phyloP scores from a whole-genome alignment of 805 yeast species.

The Suhomyces xylopsoci region DNA sequence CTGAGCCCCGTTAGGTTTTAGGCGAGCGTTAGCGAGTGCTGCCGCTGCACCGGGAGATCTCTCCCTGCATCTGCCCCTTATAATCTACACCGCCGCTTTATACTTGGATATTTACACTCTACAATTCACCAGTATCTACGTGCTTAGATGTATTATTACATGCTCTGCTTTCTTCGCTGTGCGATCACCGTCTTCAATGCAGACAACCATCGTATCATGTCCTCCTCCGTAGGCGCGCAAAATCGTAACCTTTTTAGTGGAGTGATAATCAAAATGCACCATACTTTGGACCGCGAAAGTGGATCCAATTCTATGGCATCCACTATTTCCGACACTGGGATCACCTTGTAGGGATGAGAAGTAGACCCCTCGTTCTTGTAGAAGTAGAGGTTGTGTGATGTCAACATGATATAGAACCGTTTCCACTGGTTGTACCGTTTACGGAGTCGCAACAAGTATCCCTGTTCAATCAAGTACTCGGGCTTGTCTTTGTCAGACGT shows the following conservation, averaged over 20 bases:
- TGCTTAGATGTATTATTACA: no score
- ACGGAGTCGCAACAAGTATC: constrained; percentile 38
- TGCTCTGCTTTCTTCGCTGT: constrained; percentile 13
- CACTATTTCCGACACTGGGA: constrained; percentile 30
- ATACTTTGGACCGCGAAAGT: constrained; percentile 37
- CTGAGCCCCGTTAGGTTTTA: not conserved
- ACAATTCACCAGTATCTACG: no score
- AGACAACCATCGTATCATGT: constrained; percentile 48
- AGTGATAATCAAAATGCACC: constrained; percentile 48
- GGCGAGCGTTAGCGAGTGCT: not conserved
- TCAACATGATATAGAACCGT: constrained; percentile 40
- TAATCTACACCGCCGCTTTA: not conserved
- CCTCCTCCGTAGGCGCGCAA: constrained; percentile 45
- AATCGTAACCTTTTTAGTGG: constrained; percentile 43
- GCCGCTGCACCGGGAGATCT: no score
- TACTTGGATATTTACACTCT: no score
- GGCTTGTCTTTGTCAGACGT: constrained; percentile 5
- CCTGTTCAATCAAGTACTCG: constrained; percentile 35
- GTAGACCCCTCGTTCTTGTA: constrained; percentile 29
- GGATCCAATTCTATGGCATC: constrained; percentile 54
- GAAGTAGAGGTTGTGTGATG: constrained; percentile 38
- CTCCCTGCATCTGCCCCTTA: not conserved
- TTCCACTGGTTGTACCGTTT: constrained; percentile 50
- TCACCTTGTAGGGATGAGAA: constrained; percentile 24
- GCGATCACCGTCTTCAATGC: constrained; percentile 36